These are phyloP conservation scores for Spiraea crenata DNA, from an alignment of 331 rosid species.

Conservation along the genomic window DNA sequence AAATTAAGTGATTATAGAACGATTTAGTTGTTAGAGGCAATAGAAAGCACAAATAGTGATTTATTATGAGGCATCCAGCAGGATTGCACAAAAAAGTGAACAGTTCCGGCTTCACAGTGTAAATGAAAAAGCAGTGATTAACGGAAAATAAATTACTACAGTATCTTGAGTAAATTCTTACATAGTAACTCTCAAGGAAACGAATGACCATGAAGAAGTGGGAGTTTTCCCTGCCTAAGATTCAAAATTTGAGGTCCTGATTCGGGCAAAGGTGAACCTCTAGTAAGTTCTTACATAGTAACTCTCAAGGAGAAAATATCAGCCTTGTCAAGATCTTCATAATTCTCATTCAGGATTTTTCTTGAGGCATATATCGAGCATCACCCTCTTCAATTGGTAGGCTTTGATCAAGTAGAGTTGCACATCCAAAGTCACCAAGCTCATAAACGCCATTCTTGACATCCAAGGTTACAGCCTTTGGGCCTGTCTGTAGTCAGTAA, in stretches of 20 bases:
- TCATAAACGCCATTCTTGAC: slow-evolving; percentile 75
- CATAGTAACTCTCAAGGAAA: too few relatives aligned
- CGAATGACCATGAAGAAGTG: slow-evolving; percentile 78
- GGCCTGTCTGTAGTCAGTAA: too few relatives aligned
- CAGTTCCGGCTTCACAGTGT: neutral
- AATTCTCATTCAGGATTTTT: slow-evolving; percentile 75
- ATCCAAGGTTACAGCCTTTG: too few relatives aligned
- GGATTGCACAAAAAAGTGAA: neutral
- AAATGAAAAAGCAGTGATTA: slow-evolving; percentile 2
- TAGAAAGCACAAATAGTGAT: too few relatives aligned
- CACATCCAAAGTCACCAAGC: slow-evolving; percentile 98
- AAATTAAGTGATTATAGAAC: too few relatives aligned
- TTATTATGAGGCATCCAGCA: too few relatives aligned
- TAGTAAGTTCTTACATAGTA: slow-evolving; percentile 64
- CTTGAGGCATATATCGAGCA: slow-evolving; percentile 95
- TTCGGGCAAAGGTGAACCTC: slow-evolving; percentile 67
- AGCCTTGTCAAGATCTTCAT: slow-evolving; percentile 78
- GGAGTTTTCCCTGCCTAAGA: too few relatives aligned
- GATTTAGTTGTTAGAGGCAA: too few relatives aligned
- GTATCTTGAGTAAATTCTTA: slow-evolving; percentile 90
- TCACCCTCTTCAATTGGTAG: slow-evolving; percentile 94
- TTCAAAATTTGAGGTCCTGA: slow-evolving; percentile 56
- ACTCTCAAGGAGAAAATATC: slow-evolving; percentile 90
- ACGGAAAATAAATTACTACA: slow-evolving; percentile 4
- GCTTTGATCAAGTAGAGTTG: slow-evolving; percentile 74